phyloP scores from a whole-genome alignment of 2,329 filamentous ascomycete species.

The Calcarisporium arbuscula region DNA sequence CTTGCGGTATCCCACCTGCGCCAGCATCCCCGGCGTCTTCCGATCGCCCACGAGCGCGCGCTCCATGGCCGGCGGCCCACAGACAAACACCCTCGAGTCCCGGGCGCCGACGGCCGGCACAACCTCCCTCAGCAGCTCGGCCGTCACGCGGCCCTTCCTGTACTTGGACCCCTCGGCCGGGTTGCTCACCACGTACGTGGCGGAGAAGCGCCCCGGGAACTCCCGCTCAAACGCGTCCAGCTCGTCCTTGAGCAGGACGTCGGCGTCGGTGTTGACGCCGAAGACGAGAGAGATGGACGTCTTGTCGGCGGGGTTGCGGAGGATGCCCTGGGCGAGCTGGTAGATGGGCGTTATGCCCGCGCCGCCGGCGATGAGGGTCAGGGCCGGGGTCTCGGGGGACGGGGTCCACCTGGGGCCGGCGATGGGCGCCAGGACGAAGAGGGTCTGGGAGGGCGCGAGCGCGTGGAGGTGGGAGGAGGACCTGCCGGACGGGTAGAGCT shows the following conservation, averaged over 20 bases:
- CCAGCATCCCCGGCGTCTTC: slow-evolving; percentile 42
- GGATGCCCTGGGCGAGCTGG: slow-evolving; percentile 55
- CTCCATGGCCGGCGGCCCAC: slow-evolving; percentile 64
- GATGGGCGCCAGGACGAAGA: slow-evolving; percentile 52
- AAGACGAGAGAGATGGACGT: slow-evolving; percentile 61
- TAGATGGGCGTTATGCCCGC: slow-evolving; percentile 68
- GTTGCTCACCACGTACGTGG: slow-evolving; percentile 51
- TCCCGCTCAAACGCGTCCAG: slow-evolving; percentile 45
- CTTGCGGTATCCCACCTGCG: slow-evolving; percentile 50
- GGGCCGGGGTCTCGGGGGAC: slow-evolving; percentile 38
- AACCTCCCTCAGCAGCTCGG: slow-evolving; percentile 46
- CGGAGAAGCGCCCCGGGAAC: slow-evolving; percentile 50
- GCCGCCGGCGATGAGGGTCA: slow-evolving; percentile 65
- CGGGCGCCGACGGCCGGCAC: slow-evolving; percentile 22
- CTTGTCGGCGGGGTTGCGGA: slow-evolving; percentile 53
- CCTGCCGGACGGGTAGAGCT: slow-evolving; percentile 61
- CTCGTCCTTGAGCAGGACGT: slow-evolving; percentile 50
- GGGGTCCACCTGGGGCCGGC: slow-evolving; percentile 48
- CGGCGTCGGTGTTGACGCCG: slow-evolving; percentile 58
- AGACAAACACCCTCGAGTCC: slow-evolving; percentile 58
- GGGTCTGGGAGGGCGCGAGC: slow-evolving; percentile 52
- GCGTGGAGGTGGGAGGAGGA: slow-evolving; percentile 61
- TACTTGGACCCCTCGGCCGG: slow-evolving; percentile 33
- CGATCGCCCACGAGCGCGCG: slow-evolving; percentile 43
- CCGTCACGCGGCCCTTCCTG: slow-evolving; percentile 52